Base-by-base conservation (phyloP, 371 early-diverging fungal species). In the Nematocida homosporus region DNA sequence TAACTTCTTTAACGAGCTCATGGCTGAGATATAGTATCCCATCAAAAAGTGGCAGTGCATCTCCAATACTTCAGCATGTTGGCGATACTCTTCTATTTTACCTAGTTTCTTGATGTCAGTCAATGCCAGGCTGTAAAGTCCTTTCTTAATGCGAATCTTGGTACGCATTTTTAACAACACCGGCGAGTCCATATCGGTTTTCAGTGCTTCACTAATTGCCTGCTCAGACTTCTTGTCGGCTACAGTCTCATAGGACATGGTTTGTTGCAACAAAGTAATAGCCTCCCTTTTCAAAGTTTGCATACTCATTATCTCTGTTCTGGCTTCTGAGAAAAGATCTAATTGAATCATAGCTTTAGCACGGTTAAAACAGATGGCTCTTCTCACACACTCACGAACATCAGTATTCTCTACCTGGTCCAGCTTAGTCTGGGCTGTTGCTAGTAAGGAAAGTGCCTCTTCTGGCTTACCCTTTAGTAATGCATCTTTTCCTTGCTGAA, bases 21-120 rank as follows among this genome's bases (percentile, higher is more conserved):
- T 18, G 10, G 41, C 75, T 18, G n/a, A 5, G 6, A 2, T 13
- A 20, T 38, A 50, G 8, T 61, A 61, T 37, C 75, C 75, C 25
- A 6, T 27, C 6, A 72, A 32, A 40, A 72, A 72, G 53, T 48
- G 13, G 50, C 57, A 59, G 34, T 72, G 75, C 51, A 72, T 72
- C 53, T 30, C 27, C 23, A 20, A 44, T 16, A 10, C 20, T 20
- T 57, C 50, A 32, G 65, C 75, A 4, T 18, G 25, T n/a, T 68
- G 25, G 30, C 38, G 25, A 0, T 59, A 16, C 23, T 32, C 13
- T 16, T 56, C 42, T 23, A 40, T 23, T 30, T 56, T 35, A 18
- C 29, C 18, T 6, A 72, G 60, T 18, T 18, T 18, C 27, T 72
- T 57, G 13, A 48, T 34, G 50, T 72, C 75, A 6, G 50, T 30